Percentiles rank a stretch among this genome's conserved stretches.
Evolutionary conservation across 805 yeast genomes (phyloP).

Genomic region (Myxozyma nipponensis): DNA sequence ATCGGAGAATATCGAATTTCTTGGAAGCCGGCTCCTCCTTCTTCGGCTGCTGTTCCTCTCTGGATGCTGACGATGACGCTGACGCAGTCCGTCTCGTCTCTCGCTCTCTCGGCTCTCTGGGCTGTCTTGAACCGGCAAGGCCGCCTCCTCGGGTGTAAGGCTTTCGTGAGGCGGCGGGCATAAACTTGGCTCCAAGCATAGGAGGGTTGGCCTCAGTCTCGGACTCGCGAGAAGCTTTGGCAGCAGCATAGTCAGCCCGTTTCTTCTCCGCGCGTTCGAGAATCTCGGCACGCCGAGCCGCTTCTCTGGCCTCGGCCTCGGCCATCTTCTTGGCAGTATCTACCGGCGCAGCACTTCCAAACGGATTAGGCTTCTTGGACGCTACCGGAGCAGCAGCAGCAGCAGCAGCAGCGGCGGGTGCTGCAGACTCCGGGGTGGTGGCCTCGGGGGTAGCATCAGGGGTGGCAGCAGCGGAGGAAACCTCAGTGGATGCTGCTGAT

Average conservation of each 20-base stretch:
- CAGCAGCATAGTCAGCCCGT: constrained; percentile 6
- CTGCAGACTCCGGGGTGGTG: constrained; percentile 31
- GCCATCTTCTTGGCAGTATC: constrained; percentile 63
- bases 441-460: constrained; percentile 35
- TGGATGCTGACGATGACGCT: background rate
- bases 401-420: constrained; percentile 38
- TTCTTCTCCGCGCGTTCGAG: constrained; percentile 6
- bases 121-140: constrained; percentile 4
- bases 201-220: background rate
- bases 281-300: constrained; percentile 9
- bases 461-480: constrained; percentile 36
- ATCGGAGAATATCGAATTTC: constrained; percentile 21
- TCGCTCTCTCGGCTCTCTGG: background rate
- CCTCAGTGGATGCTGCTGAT: constrained; percentile 27
- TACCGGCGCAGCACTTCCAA: constrained; percentile 83
- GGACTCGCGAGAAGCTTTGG: constrained; percentile 9
- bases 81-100: background rate
- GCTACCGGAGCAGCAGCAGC: constrained; percentile 35
- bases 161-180: background rate
- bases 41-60: constrained; percentile 8
- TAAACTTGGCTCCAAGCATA: background rate
- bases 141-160: background rate
- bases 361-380: constrained; percentile 57
- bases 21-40: constrained; percentile 19
- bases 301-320: constrained; percentile 51